These are phyloP conservation scores for Chalciporus sp. DNA, from an alignment of 1,284 basidiomycete genomes.

Conservation along the genomic window DNA sequence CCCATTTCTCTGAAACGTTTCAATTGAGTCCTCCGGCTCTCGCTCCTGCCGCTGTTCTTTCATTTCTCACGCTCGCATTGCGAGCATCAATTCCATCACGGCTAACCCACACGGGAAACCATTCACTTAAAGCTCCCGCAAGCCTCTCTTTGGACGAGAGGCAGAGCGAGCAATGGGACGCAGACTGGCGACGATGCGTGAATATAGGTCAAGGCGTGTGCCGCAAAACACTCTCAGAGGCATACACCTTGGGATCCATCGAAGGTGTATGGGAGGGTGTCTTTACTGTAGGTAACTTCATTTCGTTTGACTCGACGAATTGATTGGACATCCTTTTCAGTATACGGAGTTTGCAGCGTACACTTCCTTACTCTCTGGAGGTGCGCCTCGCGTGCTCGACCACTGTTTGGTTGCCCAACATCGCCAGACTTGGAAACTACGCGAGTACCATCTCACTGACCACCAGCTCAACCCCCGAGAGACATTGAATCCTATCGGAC, in stretches of 20 bases:
- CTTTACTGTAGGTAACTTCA: slow-evolving; percentile 56
- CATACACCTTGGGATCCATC: slow-evolving; percentile 63
- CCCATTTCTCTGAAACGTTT: slow-evolving; percentile 46
- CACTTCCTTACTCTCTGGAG: slow-evolving; percentile 62
- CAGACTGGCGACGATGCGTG: slow-evolving; percentile 61
- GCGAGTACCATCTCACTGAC: slow-evolving; percentile 62
- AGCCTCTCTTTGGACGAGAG: slow-evolving; percentile 24
- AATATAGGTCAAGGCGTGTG: slow-evolving; percentile 39
- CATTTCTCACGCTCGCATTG: slow-evolving; percentile 61
- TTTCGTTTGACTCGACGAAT: not conserved
- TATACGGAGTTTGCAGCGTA: slow-evolving; percentile 76
- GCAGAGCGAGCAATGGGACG: slow-evolving; percentile 51
- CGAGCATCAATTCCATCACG: slow-evolving; percentile 35
- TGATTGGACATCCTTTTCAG: slow-evolving; percentile 37
- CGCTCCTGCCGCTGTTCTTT: slow-evolving; percentile 68
- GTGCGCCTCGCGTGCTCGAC: slow-evolving; percentile 55
- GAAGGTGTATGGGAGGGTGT: slow-evolving; percentile 78
- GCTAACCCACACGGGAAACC: slow-evolving; percentile 38
- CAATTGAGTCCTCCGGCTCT: slow-evolving; percentile 56
- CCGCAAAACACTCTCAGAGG: slow-evolving; percentile 39
- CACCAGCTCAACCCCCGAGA: slow-evolving; percentile 18
- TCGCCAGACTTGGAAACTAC: slow-evolving; percentile 76
- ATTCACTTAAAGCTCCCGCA: slow-evolving; percentile 37
- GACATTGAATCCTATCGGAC: slow-evolving; percentile 20
- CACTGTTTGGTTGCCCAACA: slow-evolving; percentile 64